Conservation (phyloP, 257 asterid species). For the Echites panduratus region DNA sequence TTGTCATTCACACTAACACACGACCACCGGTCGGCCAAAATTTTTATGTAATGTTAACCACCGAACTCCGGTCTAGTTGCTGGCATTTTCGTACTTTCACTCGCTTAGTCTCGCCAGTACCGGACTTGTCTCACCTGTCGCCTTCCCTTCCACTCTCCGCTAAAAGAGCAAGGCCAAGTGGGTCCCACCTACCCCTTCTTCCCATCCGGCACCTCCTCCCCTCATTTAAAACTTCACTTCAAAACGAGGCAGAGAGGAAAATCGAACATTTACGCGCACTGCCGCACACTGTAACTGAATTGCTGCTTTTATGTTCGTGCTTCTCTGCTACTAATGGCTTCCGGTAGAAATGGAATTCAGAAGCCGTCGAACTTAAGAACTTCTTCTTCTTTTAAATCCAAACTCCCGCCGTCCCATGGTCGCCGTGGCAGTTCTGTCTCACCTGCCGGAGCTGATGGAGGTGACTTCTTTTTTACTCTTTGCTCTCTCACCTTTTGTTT, state of each 20-base stretch:
- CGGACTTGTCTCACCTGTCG: not conserved
- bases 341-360: slow-evolving; percentile 64
- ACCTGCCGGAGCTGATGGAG: slow-evolving; percentile 49
- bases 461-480: slow-evolving; percentile 30
- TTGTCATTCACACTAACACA: slow-evolving; percentile 27
- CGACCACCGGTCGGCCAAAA: slow-evolving; percentile 17
- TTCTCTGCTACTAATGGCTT: slow-evolving; percentile 36
- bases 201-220: not conserved
- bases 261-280: not conserved
- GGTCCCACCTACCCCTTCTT: slow-evolving; percentile 15
- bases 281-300: not conserved
- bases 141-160: slow-evolving; percentile 21
- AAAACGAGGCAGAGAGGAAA: no score
- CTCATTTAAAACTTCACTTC: not conserved
- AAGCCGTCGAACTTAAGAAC: slow-evolving; percentile 56
- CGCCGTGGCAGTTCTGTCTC: slow-evolving; percentile 69
- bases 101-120: not conserved
- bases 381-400: slow-evolving; percentile 83
- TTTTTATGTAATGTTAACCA: slow-evolving; percentile 25
- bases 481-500: not conserved
- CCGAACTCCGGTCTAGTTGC: slow-evolving; percentile 27
- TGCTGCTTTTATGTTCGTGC: not conserved
- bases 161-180: slow-evolving; percentile 17
- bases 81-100: slow-evolving; percentile 34
- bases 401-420: slow-evolving; percentile 49